Evolutionary conservation across 2,329 filamentous ascomycete species (phyloP), one percentile per base, ranked within the genome.

Genomic region (Cytospora piceae): DNA sequence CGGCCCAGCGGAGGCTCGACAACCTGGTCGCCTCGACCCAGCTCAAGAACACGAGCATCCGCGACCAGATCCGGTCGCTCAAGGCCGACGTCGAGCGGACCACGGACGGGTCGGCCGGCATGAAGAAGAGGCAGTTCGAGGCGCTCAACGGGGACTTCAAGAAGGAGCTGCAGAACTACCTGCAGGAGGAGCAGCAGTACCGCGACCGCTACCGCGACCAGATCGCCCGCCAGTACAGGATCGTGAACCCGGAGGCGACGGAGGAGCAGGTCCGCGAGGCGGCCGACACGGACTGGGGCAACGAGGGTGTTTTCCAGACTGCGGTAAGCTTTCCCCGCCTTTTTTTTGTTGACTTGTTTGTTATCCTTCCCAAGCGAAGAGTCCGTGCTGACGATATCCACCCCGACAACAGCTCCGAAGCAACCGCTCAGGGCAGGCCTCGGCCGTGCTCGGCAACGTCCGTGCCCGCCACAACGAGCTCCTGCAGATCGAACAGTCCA

Each of bases 381-480:
- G 4, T 22, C 8, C 6, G 29, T 53, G 34, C 54, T 62, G 37
- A 42, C 32, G 22, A 27, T 37, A 51, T 32, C 51, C 7, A 15
- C 53, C 7, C 9, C 8, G 9, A 8, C n/a, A 29, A 58, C 70
- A 93, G 90, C 87, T 94, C 73, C 88, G 88, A 74, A 87, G 84
- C 72, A 93, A 92, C 82, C 90, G 90, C 70, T 87, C 86, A 54
- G 90, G 89, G 64, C 89, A 92, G 73, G 91, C 90, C 52, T 86
- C 83, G 59, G 88, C 88, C 20, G 87, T 93, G 9, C 87, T 94
- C 58, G 90, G 90, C 69, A 90, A 90, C 69, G 92, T 94, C 49
- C 90, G 90, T 70, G 91, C 90, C 46, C 90, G 92, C 64, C 92
- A 94, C 82, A 92, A 91, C 74, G 92, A 94, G 78, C 88, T 94